phyloP scores from a whole-genome alignment of 257 asterid species.

The Fraxinus cuspidata region DNA sequence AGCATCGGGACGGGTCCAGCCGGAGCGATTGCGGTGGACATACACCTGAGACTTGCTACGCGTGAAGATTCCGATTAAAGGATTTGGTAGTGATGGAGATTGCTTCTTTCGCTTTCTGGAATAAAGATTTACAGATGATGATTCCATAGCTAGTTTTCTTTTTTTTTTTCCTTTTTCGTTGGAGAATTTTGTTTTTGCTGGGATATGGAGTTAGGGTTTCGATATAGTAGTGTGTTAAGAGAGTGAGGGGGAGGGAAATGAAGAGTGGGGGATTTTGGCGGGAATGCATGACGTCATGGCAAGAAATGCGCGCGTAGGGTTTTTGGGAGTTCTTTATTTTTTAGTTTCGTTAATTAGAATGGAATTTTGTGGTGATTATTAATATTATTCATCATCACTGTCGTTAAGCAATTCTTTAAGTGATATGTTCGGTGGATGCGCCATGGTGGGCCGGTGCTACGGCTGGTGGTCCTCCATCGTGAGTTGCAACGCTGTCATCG shows the following conservation, averaged over 20 bases:
- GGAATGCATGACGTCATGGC: slow-evolving; percentile 36
- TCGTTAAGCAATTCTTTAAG: too few relatives aligned
- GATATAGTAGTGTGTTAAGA: neutral
- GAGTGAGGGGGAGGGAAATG: neutral
- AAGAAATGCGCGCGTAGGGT: slow-evolving; percentile 28
- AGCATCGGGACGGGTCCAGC: slow-evolving; percentile 31
- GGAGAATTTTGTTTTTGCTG: slow-evolving; percentile 15
- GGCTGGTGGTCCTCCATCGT: too few relatives aligned
- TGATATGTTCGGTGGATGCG: too few relatives aligned
- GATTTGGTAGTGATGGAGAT: slow-evolving; percentile 9
- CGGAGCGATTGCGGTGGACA: slow-evolving; percentile 42
- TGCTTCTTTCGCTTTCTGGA: slow-evolving; percentile 37
- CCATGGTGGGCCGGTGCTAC: too few relatives aligned
- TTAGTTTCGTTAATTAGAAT: too few relatives aligned
- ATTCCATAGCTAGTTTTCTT: slow-evolving; percentile 29
- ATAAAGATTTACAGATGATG: slow-evolving; percentile 4
- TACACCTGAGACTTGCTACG: slow-evolving; percentile 52
- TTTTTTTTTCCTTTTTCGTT: neutral
- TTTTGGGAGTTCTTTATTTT: neutral
- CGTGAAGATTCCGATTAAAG: slow-evolving; percentile 32
- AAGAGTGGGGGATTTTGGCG: slow-evolving; percentile 24
- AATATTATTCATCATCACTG: too few relatives aligned
- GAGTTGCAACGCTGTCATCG: too few relatives aligned
- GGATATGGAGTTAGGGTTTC: slow-evolving; percentile 27
- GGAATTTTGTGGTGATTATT: too few relatives aligned